Conservation (phyloP, 2,329 filamentous ascomycete genomes). For the Phyllosticta capitalensis region DNA sequence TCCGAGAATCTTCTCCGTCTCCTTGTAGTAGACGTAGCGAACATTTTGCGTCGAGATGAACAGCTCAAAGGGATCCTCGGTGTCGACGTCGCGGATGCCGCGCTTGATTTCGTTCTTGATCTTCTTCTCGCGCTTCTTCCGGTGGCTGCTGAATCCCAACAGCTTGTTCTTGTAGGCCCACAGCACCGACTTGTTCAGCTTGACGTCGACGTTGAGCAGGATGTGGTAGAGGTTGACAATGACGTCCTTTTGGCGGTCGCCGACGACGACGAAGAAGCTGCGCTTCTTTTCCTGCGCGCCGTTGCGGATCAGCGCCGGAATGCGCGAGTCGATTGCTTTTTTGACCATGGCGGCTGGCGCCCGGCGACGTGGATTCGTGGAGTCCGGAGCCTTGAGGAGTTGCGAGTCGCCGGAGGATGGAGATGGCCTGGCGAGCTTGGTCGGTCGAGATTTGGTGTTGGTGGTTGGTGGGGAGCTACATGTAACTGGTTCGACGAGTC, state of each 20-base stretch:
- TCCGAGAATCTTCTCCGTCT: constrained; percentile 96
- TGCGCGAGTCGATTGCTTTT: constrained; percentile 24
- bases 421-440: background rate
- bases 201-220: constrained; percentile 79
- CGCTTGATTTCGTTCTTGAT: constrained; percentile 98
- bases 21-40: constrained; percentile 98
- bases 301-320: constrained; percentile 32
- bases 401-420: background rate
- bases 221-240: constrained; percentile 94
- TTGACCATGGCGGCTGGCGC: constrained; percentile 11
- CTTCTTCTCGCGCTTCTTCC: constrained; percentile 95
- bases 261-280: constrained; percentile 95
- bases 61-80: constrained; percentile 91
- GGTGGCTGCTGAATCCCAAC: constrained; percentile 83
- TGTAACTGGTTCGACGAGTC: too few species aligned
- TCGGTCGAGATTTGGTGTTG: background rate
- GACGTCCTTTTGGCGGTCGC: constrained; percentile 88
- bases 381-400: background rate
- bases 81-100: constrained; percentile 83
- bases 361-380: background rate
- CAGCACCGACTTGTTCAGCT: constrained; percentile 89
- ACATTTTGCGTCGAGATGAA: constrained; percentile 96
- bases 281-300: constrained; percentile 72
- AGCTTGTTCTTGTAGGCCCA: constrained; percentile 99
- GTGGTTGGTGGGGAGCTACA: background rate